These are phyloP conservation scores for Miscanthus sacchariflorus DNA, from an alignment of 202 grass and related monocot genomes.

Conservation along the genomic window DNA sequence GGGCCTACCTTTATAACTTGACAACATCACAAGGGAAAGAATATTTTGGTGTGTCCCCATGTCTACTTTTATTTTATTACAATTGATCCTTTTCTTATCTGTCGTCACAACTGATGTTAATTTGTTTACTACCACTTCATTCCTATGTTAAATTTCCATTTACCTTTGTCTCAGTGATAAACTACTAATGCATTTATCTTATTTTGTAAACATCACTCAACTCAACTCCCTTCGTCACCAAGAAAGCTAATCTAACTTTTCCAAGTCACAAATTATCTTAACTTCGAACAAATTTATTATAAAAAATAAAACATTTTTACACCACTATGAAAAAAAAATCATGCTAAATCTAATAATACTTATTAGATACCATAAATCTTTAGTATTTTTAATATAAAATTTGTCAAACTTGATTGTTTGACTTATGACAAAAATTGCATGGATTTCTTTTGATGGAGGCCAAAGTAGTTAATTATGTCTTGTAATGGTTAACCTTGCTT, in stretches of 20 bases:
- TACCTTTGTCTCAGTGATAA: not conserved
- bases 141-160: not conserved
- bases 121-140: not conserved
- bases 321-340: not conserved
- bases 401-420: not conserved
- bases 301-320: not conserved
- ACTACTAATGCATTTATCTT: not conserved
- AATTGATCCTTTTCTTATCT: not conserved
- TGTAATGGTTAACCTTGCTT: too few relatives aligned
- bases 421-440: not conserved
- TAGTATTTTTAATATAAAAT: too few relatives aligned
- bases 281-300: too few relatives aligned
- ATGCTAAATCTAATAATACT: not conserved
- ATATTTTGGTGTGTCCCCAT: not conserved
- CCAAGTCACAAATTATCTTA: too few relatives aligned
- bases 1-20: not conserved
- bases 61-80: too few relatives aligned
- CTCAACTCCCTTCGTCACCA: not conserved
- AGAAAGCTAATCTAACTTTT: not conserved
- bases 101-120: not conserved
- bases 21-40: conserved; percentile 15
- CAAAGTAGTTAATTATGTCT: too few relatives aligned
- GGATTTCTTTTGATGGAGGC: too few relatives aligned
- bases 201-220: not conserved
- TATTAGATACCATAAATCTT: not conserved